A percentile compares a stretch with the other conserved stretches of the same genome.
phyloP scores from a whole-genome alignment of 176 grass and related monocot species.

The Triticum turgidum region DNA sequence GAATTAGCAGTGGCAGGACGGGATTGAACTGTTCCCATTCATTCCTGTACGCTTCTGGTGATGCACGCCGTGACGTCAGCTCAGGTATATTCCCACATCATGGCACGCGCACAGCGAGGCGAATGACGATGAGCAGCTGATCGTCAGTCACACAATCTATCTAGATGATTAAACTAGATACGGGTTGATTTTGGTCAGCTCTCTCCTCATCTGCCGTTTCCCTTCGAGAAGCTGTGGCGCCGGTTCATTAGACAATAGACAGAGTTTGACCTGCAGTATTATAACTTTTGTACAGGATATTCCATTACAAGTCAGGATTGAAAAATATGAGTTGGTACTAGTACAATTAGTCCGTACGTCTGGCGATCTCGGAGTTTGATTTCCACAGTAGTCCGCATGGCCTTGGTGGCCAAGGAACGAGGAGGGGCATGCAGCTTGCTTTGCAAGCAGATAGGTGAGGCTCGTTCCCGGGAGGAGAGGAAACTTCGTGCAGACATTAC shows the following conservation, averaged over 20 bases:
- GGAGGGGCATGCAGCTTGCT: neutral
- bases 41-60: neutral
- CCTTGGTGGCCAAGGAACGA: neutral
- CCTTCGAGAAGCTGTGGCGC: neutral
- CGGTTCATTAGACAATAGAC: neutral
- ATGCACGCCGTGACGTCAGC: neutral
- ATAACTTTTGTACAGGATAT: neutral
- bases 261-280: neutral
- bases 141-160: neutral
- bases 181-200: neutral
- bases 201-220: neutral
- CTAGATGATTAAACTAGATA: too few relatives aligned
- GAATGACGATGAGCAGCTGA: neutral
- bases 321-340: neutral
- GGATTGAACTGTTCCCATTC: neutral
- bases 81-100: neutral
- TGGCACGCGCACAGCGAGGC: neutral
- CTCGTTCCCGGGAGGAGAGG: neutral
- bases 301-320: neutral
- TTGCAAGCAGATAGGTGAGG: neutral
- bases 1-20: neutral
- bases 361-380: neutral
- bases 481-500: neutral
- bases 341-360: neutral
- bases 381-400: neutral